Conservation (phyloP, 148 eudicot genomes). For the Chenopodium formosanum region DNA sequence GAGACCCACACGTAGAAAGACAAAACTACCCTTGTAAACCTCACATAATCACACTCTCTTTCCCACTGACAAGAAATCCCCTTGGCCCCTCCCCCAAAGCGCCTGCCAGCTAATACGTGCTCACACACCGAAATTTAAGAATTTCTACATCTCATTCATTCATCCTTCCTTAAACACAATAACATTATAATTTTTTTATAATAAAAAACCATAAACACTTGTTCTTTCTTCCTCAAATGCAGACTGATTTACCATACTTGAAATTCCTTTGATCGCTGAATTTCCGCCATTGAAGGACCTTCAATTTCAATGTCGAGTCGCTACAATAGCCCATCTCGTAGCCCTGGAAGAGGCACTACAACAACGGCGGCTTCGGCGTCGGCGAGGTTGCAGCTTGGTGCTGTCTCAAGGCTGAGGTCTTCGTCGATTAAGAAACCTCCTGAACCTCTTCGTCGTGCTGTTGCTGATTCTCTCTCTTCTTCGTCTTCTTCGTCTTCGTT, state of each 20-base stretch:
- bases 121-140: constrained; percentile 28
- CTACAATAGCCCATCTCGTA: constrained; percentile 67
- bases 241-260: not conserved
- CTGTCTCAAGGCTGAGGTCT: constrained; percentile 72
- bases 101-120: constrained; percentile 42
- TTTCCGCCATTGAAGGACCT: no score
- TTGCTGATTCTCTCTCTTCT: constrained; percentile 86
- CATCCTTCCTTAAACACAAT: not conserved
- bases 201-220: not conserved
- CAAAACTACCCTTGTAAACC: not conserved
- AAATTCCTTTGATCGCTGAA: no score
- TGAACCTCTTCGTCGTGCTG: constrained; percentile 97
- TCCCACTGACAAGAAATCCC: constrained; percentile 25
- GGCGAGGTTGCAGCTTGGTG: constrained; percentile 45
- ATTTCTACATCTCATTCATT: constrained; percentile 25
- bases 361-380: constrained; percentile 4
- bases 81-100: not conserved
- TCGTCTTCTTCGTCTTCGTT: constrained; percentile 41
- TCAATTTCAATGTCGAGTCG: constrained; percentile 43
- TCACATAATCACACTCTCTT: not conserved
- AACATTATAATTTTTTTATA: no score
- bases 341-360: constrained; percentile 33
- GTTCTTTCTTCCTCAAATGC: constrained; percentile 4
- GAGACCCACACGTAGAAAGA: not conserved
- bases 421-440: constrained; percentile 92